A percentile compares a stretch with the other conserved stretches of the same genome.
Evolutionary conservation across 1,284 basidiomycete genomes (phyloP).

Genomic region (Malassezia nana): DNA sequence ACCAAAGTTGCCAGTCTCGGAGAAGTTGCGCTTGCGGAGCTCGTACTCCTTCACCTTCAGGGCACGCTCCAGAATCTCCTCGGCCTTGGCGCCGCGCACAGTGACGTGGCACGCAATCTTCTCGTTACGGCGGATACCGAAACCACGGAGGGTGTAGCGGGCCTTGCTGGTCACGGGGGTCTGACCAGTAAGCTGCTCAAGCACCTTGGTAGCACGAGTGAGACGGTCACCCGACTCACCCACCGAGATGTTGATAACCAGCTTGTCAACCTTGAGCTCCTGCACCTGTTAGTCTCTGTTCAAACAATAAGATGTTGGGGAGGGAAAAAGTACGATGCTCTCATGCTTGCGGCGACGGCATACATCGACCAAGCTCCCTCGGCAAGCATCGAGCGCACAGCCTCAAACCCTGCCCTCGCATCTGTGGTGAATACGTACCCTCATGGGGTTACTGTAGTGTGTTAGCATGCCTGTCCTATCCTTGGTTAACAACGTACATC

Average conservation of each 20-base stretch:
- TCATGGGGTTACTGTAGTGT: constrained; percentile 40
- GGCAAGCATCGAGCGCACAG: background rate
- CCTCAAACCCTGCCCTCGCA: background rate
- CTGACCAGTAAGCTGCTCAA: constrained; percentile 99
- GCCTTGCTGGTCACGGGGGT: constrained; percentile 99
- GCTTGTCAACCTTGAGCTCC: constrained; percentile 95
- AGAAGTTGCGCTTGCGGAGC: constrained; percentile 79
- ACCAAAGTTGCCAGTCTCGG: constrained; percentile 50
- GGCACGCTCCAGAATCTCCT: constrained; percentile 95
- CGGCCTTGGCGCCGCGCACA: constrained; percentile 97
- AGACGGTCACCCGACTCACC: constrained; percentile 99
- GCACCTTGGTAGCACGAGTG: constrained; percentile 96
- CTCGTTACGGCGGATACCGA: constrained; percentile 99
- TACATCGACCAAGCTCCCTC: no score
- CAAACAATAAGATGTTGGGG: no score
- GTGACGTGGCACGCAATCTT: constrained; percentile 99
- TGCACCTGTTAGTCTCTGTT: constrained; percentile 33
- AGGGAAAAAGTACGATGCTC: no score
- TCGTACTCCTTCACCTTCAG: constrained; percentile 99
- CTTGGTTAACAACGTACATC: constrained; percentile 20
- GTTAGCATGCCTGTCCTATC: constrained; percentile 3
- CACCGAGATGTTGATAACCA: constrained; percentile 99
- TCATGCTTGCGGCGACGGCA: no score
- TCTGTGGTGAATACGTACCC: constrained; percentile 28
- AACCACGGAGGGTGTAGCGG: constrained; percentile 97